Conservation (phyloP, 495 filamentous ascomycete genomes). For the Hypoxylon subgilvum region DNA sequence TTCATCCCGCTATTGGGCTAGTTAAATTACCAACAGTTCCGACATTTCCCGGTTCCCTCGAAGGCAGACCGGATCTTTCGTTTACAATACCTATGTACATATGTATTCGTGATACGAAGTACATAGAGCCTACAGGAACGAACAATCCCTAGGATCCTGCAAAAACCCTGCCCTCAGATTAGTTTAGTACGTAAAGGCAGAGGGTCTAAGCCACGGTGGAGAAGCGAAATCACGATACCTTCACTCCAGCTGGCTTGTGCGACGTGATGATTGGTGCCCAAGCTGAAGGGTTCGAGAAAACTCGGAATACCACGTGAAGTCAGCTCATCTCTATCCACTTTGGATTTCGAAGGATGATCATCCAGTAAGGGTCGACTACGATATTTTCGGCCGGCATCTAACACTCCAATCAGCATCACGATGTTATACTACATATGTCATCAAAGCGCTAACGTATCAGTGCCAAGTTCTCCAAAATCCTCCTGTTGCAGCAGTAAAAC, state of each 20-base stretch:
- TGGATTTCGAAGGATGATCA: conserved; percentile 5
- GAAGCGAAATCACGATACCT: conserved; percentile 19
- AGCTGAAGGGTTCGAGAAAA: conserved; percentile 16
- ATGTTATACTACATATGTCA: conserved; percentile 17
- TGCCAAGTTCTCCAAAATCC: conserved; percentile 7
- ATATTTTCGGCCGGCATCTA: neutral
- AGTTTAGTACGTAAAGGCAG: conserved; percentile 25
- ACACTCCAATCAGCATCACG: conserved; percentile 22
- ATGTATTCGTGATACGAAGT: no score
- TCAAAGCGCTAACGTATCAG: conserved; percentile 13
- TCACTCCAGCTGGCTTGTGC: conserved; percentile 7
- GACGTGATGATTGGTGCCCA: conserved; percentile 22
- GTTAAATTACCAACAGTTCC: conserved; percentile 15
- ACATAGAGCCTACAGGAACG: conserved; percentile 2
- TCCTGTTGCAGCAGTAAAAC: conserved; percentile 20
- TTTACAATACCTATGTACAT: conserved; percentile 9
- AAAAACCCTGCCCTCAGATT: conserved; percentile 5
- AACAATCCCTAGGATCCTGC: conserved; percentile 16
- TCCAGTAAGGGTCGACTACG: conserved; percentile 1
- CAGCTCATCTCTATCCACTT: neutral
- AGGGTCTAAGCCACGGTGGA: conserved; percentile 24
- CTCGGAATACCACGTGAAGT: conserved; percentile 12
- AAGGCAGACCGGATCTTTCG: conserved; percentile 7
- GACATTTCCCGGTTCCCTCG: conserved; percentile 27
- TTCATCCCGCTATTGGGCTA: conserved; percentile 40